phyloP scores from a whole-genome alignment of 805 yeast genomes.

The Ogataea thermomethanolica region DNA sequence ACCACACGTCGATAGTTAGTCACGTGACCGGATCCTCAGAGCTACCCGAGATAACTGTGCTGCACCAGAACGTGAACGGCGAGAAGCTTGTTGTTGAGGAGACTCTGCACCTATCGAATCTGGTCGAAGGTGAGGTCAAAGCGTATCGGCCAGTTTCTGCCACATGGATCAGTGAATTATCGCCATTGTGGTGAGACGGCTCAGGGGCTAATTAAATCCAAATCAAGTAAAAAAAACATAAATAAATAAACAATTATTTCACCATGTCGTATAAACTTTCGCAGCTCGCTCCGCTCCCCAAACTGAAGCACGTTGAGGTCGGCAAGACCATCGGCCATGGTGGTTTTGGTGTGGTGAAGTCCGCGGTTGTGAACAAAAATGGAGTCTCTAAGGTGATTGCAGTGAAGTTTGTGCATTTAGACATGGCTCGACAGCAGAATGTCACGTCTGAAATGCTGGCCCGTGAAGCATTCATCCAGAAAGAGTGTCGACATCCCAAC shows the following conservation, averaged over 20 bases:
- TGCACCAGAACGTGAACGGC: conserved; percentile 50
- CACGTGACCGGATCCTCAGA: conserved; percentile 30
- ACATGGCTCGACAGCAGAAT: conserved; percentile 32
- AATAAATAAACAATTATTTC: conserved; percentile 5
- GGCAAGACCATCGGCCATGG: conserved; percentile 65
- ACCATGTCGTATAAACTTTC: conserved; percentile 38
- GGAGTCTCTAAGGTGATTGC: conserved; percentile 46
- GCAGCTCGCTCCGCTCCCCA: conserved; percentile 47
- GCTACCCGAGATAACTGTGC: conserved; percentile 30
- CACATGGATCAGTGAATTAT: conserved; percentile 39
- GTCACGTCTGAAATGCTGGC: conserved; percentile 37
- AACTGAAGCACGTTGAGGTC: conserved; percentile 41
- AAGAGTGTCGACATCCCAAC: conserved; percentile 57
- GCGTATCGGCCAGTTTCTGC: conserved; percentile 48
- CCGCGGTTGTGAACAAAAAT: conserved; percentile 38
- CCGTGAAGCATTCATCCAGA: conserved; percentile 57
- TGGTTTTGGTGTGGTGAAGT: conserved; percentile 60
- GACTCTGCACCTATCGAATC: conserved; percentile 35
- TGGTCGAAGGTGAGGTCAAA: conserved; percentile 41
- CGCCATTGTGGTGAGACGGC: conserved; percentile 23
- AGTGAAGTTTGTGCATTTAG: conserved; percentile 50
- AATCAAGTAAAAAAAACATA: conserved; percentile 2
- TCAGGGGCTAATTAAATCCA: conserved; percentile 2
- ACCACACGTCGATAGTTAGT: conserved; percentile 46
- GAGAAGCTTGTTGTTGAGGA: conserved; percentile 39